phyloP scores from a whole-genome alignment of 257 asterid genomes.

The Nicotiana paniculata region DNA sequence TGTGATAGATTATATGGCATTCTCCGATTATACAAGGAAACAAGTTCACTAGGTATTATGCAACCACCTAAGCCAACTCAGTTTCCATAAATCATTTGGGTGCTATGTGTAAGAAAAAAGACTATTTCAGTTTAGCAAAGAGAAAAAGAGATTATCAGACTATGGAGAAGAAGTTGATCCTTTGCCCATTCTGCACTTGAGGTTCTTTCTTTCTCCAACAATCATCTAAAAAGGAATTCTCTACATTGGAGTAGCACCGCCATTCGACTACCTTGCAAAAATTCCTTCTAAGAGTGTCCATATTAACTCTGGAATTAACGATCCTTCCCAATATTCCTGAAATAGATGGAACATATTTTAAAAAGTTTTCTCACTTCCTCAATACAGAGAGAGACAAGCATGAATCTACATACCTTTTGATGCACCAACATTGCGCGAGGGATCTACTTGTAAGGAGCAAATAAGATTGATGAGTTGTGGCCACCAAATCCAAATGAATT shows the following conservation, averaged over 20 bases:
- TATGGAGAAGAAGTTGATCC: not conserved
- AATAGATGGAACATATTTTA: too few species aligned
- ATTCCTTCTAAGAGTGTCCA: not conserved
- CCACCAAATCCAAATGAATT: constrained; percentile 25
- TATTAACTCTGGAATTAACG: not conserved
- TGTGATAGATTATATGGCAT: not conserved
- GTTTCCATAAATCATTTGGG: not conserved
- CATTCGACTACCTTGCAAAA: not conserved
- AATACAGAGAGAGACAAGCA: not conserved
- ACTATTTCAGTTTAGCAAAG: not conserved
- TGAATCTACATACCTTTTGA: not conserved
- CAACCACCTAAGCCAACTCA: not conserved
- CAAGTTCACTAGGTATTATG: not conserved
- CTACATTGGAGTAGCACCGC: not conserved
- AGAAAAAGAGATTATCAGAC: not conserved
- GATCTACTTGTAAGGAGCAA: constrained; percentile 21
- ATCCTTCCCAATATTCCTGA: constrained; percentile 2
- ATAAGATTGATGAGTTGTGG: constrained; percentile 22
- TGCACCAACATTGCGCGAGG: not conserved
- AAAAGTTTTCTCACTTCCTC: not conserved
- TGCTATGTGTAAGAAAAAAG: not conserved
- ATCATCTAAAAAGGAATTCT: not conserved
- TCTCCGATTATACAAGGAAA: not conserved
- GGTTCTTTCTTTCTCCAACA: constrained; percentile 3
- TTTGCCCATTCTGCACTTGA: not conserved